Conservation (phyloP, 257 asterid species). For the Przewalskia tangutica region DNA sequence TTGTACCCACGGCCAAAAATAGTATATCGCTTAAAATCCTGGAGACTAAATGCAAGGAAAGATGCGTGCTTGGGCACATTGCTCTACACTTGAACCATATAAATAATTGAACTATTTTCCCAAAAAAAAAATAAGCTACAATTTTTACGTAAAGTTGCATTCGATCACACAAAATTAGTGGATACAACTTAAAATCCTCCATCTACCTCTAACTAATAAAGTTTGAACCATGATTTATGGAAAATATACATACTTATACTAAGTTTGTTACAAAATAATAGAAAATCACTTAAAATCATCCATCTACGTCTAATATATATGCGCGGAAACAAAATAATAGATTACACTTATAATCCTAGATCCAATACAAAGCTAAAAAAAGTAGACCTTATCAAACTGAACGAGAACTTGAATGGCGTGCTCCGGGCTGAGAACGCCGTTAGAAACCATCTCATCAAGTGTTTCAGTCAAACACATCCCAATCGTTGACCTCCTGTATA, state of each 20-base stretch:
- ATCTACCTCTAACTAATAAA: neutral
- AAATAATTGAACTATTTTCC: neutral
- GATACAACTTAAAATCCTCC: no score
- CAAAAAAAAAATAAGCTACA: neutral
- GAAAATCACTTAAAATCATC: no score
- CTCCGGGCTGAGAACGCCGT: conserved; percentile 71
- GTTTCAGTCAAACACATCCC: conserved; percentile 91
- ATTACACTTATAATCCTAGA: neutral
- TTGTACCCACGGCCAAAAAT: no score
- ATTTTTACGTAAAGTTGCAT: neutral
- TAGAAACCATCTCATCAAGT: conserved; percentile 77
- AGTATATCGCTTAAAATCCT: no score
- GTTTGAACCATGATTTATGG: neutral
- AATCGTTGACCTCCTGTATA: conserved; percentile 78
- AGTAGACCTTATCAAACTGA: conserved; percentile 81
- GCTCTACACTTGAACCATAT: neutral
- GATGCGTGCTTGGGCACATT: neutral
- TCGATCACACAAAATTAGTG: neutral
- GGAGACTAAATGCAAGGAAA: no score
- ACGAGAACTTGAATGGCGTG: conserved; percentile 87
- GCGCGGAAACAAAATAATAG: neutral
- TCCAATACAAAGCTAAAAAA: neutral
- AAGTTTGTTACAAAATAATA: no score
- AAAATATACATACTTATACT: no score
- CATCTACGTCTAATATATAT: no score